A percentile compares a stretch with the other conserved stretches of the same genome.
phyloP scores from a whole-genome alignment of 2,329 filamentous ascomycete species.

The Cladophialophora bantiana region DNA sequence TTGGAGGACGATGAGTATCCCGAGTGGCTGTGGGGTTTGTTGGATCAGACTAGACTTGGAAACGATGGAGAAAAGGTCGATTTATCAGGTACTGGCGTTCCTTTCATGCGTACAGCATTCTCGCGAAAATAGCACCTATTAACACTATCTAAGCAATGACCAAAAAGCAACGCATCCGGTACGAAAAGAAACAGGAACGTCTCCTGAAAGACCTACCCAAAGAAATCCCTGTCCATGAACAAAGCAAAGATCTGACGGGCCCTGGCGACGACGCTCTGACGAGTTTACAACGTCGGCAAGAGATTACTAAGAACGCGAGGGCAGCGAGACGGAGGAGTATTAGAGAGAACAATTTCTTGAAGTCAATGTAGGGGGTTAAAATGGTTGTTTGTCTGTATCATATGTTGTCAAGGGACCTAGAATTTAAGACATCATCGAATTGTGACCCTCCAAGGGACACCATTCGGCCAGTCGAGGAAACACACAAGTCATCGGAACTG shows the following conservation, averaged over 20 bases:
- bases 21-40: conserved; percentile 56
- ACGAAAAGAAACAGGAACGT: conserved; percentile 56
- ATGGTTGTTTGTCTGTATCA: background rate
- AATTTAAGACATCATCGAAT: background rate
- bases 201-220: conserved; percentile 49
- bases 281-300: conserved; percentile 48
- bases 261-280: conserved; percentile 48
- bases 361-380: conserved; percentile 49
- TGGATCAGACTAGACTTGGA: conserved; percentile 48
- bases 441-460: background rate
- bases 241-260: conserved; percentile 54
- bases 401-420: background rate
- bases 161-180: conserved; percentile 56
- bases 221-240: conserved; percentile 54
- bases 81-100: conserved; percentile 46
- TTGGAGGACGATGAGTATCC: conserved; percentile 57
- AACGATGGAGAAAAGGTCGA: conserved; percentile 49
- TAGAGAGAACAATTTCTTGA: conserved; percentile 57
- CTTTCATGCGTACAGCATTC: background rate
- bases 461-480: background rate
- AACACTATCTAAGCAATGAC: conserved; percentile 44
- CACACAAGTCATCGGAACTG: background rate
- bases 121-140: background rate
- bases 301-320: conserved; percentile 55
- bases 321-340: conserved; percentile 55